These are phyloP conservation scores for Pilaira anomala DNA, from an alignment of 192 early-diverging fungal genomes.

Conservation along the genomic window DNA sequence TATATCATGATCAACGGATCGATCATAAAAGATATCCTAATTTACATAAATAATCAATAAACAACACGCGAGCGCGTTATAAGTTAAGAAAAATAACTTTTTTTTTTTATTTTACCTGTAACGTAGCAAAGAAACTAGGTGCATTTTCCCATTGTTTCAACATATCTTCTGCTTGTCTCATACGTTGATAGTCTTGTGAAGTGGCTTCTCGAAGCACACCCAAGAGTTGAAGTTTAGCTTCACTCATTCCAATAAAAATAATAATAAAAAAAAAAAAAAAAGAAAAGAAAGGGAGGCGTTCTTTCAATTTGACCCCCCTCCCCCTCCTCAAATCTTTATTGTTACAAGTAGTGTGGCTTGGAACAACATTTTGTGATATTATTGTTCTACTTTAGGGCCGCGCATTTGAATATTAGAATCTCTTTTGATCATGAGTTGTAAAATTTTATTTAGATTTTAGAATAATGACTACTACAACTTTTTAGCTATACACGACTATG, in stretches of 20 bases:
- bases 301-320: too few relatives aligned
- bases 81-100: neutral
- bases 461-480: too few relatives aligned
- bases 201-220: conserved; percentile 57
- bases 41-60: neutral
- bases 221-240: conserved; percentile 45
- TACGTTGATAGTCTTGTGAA: conserved; percentile 61
- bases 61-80: neutral
- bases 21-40: conserved; percentile 75
- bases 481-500: too few relatives aligned
- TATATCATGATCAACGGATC: conserved; percentile 56
- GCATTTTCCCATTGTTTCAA: conserved; percentile 71
- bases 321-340: too few relatives aligned
- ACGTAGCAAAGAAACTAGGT: conserved; percentile 66
- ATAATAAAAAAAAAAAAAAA: too few relatives aligned
- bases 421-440: too few relatives aligned
- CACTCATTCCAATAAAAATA: conserved; percentile 26
- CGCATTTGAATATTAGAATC: too few relatives aligned
- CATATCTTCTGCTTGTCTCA: conserved; percentile 62
- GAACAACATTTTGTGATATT: too few relatives aligned
- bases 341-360: too few relatives aligned
- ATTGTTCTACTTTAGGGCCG: too few relatives aligned
- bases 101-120: conserved; percentile 50
- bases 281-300: too few relatives aligned
- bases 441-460: too few relatives aligned